Conservation (phyloP, 306 rosid genomes). For the Adenanthera pavonina region DNA sequence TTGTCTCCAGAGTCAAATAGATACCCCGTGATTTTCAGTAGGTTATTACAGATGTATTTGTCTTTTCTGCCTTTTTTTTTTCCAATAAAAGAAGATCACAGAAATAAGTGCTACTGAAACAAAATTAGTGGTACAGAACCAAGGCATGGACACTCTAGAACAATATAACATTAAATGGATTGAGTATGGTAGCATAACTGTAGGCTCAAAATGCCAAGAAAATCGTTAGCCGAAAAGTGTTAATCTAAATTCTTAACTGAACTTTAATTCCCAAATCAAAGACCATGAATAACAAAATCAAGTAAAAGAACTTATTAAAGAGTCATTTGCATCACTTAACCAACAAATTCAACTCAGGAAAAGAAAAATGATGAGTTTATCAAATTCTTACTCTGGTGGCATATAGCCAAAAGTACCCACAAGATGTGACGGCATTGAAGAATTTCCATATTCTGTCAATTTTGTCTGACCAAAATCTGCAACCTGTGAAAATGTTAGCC, state of each 20-base stretch:
- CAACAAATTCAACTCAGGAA: slow-evolving; percentile 8
- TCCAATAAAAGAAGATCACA: neutral
- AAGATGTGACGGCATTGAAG: slow-evolving; percentile 66
- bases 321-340: neutral
- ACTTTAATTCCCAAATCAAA: neutral
- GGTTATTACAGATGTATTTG: neutral
- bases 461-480: slow-evolving; percentile 81
- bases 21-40: neutral
- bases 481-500: slow-evolving; percentile 52
- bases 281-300: neutral
- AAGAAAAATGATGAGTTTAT: neutral
- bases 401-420: slow-evolving; percentile 86
- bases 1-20: neutral
- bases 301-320: neutral
- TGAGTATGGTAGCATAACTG: neutral
- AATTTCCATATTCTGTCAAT: slow-evolving; percentile 62
- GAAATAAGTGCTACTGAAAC: neutral
- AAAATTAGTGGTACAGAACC: neutral
- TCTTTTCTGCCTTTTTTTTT: neutral
- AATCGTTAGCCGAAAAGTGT: neutral
- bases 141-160: neutral
- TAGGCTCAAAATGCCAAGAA: neutral
- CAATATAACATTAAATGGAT: neutral
- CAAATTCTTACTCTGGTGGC: slow-evolving; percentile 72
- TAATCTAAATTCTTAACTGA: neutral